Evolutionary conservation across 495 filamentous ascomycete genomes (phyloP).

Genomic region (Glarea lozoyensis): DNA sequence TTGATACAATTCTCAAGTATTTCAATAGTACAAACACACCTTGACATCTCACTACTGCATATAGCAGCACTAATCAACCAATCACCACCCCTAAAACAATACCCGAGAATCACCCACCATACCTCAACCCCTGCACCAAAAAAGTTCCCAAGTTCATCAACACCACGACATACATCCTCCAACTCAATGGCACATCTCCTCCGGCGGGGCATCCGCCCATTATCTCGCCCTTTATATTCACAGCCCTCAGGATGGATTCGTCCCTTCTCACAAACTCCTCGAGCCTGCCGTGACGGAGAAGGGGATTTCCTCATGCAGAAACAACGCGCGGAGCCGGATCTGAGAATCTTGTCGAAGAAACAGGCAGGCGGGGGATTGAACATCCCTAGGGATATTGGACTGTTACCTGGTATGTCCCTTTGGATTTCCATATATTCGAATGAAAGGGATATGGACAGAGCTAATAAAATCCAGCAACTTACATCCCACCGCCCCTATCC

Average conservation of each 20-base stretch:
- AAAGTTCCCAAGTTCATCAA: neutral
- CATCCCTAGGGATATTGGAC: neutral
- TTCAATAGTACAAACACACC: no score
- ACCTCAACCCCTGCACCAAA: neutral
- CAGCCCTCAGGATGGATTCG: neutral
- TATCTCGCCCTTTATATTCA: no score
- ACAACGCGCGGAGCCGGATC: no score
- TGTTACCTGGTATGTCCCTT: neutral
- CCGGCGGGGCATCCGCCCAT: conserved; percentile 9
- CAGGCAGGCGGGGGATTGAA: neutral
- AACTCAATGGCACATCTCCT: conserved; percentile 15
- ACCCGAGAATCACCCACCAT: neutral
- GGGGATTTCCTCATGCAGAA: no score
- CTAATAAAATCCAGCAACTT: no score
- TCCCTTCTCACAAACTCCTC: no score
- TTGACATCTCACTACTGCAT: neutral
- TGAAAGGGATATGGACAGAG: no score
- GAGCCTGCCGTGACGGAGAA: no score
- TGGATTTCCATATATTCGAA: no score
- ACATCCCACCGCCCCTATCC: no score
- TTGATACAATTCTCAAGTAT: no score
- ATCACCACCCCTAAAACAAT: neutral
- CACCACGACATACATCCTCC: neutral
- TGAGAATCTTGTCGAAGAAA: no score
- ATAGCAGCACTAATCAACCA: neutral